Evolutionary conservation across 106 monocot species (phyloP), one percentile per base, ranked within the genome.

Genomic region (Allium cepa): DNA sequence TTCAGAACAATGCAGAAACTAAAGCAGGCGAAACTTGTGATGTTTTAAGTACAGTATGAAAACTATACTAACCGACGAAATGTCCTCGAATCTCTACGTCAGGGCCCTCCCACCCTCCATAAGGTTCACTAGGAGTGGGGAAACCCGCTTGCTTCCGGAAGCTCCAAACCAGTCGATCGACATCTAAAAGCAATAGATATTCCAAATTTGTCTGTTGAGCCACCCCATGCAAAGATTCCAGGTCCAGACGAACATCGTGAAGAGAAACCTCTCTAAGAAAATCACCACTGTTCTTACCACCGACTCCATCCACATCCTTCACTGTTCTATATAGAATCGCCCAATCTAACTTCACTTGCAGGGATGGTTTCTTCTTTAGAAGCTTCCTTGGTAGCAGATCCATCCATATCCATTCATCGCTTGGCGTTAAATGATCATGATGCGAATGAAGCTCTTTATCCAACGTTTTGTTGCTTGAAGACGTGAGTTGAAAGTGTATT

Each of bases 151-250:
- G 79, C 47, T 86, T 88, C 52, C 95, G 62, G 55, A 88, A 95
- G 72, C 79, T 95, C 88, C 88, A 91, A 17, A 95, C 91, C 26
- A 95, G 45, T 11, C 79, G 36, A 82, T 95, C 91, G 7, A 80
- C 79, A 69, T 95, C 91, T 59, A 95, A 73, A 57, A 88, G 60
- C 57, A 95, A 68, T 72, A 95, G 67, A 72, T 95, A 95, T 62
- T 95, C 95, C 56, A 95, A 69, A 69, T 95, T 95, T 1, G 95
- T 95, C 58, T 84, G 85, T 68, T 95, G 85, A 2, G 95, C 95
- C 26, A 46, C 61, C 11, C 88, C 85, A 22, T 88, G 81, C 48
- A 81, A 59, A 11, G 87, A 88, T 55, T 82, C 76, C n/a, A 86
- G 79, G 73, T 91, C 85, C 12, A 95, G 51, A 8, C 75, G 80